A percentile compares a stretch with the other conserved stretches of the same genome.
These are phyloP conservation scores for Hypoxylon lienhwacheense DNA, from an alignment of 495 filamentous ascomycete genomes.

Conservation along the genomic window DNA sequence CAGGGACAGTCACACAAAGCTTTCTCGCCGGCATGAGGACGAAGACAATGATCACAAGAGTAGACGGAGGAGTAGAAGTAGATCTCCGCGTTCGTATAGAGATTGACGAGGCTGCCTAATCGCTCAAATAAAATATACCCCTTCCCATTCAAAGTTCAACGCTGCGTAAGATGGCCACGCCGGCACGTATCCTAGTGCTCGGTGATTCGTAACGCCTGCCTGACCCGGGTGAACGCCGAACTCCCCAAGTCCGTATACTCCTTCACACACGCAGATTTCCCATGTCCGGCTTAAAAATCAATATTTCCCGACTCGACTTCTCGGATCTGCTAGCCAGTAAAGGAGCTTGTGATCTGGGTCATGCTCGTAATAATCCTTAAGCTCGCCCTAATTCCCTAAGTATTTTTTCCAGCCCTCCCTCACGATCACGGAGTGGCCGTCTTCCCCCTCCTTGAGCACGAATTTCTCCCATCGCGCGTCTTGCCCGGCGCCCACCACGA, in stretches of 20 bases:
- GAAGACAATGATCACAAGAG: conserved; percentile 30
- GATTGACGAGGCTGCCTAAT: conserved; percentile 31
- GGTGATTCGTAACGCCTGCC: conserved; percentile 17
- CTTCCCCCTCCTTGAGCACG: conserved; percentile 62
- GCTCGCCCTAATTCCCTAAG: conserved; percentile 50
- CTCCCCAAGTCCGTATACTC: conserved; percentile 24
- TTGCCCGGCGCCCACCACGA: conserved; percentile 78
- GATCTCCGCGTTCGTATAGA: conserved; percentile 34
- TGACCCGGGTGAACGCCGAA: conserved; percentile 17
- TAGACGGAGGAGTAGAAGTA: conserved; percentile 37
- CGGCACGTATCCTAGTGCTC: conserved; percentile 20
- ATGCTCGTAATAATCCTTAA: conserved; percentile 38
- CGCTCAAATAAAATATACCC: conserved; percentile 32
- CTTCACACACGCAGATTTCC: conserved; percentile 21
- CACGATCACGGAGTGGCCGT: conserved; percentile 61
- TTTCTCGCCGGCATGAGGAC: conserved; percentile 28
- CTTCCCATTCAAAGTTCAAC: conserved; percentile 7
- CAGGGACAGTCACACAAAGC: conserved; percentile 33
- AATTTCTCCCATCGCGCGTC: conserved; percentile 88
- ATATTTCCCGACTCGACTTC: neutral
- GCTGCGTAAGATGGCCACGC: conserved; percentile 23
- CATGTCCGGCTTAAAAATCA: conserved; percentile 11
- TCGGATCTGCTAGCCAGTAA: neutral
- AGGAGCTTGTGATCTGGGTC: conserved; percentile 1
- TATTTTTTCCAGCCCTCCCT: conserved; percentile 84